Evolutionary conservation across 805 yeast species (phyloP), one percentile per base, ranked within the genome.

Genomic region (Pichia nanzhaoensis): DNA sequence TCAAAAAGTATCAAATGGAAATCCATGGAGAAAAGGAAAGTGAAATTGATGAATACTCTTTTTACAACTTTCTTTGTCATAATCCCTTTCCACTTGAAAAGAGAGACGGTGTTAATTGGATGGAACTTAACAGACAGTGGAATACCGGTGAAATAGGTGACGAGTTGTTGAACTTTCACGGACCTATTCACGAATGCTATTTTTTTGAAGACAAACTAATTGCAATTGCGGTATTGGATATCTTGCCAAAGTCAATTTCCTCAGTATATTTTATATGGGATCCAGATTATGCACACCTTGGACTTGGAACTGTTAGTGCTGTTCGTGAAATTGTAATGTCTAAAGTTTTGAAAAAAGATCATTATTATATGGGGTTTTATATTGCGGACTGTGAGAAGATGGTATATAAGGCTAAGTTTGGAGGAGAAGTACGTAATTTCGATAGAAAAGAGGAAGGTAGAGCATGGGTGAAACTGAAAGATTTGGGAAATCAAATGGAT

Each of bases 201-300:
- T 16, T 39, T 2, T 38, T 47, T 5, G 75, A 84, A 38, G 78
- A 63, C 4, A 69, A 73, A 49, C 66, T 89, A 18, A 75, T 85
- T 34, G 96, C 91, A 1, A 64, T 89, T 31, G 85, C 85, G 0
- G 86, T 89, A 1, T 57, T 84, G 27, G 97, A 89, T 61, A 65
- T 89, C 18, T 61, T 90, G 30, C 95, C 95, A 0, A 61, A 76
- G 21, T 83, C 86, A 0, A 60, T 90, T 0, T 87, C 96, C 0
- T 80, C 95, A 0, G 90, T 90, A 1, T 89, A 90, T 59, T 84
- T 90, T 58, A 78, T 89, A 12, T 87, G 93, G 85, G 90, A 88
- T 57, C 93, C 95, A 0, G 90, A 80, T 44, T 82, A 71, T 57
- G 79, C 81, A 4, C 70, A 76, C 42, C 65, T 80, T 52, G 82